phyloP scores from a whole-genome alignment of 257 asterid genomes.

The Plantago ovata region DNA sequence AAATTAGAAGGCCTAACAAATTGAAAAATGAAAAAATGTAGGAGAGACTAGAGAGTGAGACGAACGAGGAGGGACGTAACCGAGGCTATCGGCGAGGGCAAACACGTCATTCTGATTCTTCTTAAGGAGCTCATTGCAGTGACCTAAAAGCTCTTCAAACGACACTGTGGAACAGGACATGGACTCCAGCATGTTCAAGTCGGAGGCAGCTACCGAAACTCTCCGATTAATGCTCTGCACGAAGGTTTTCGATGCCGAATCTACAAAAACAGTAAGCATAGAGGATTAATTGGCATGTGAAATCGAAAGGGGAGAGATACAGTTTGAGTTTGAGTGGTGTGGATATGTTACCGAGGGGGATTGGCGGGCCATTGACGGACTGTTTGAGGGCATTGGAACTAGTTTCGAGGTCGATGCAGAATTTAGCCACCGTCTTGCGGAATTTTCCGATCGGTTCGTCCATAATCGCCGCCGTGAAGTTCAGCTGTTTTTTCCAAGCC shows the following conservation, averaged over 20 bases:
- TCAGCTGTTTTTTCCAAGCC: background rate
- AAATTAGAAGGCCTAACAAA: background rate
- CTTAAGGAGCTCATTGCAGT: constrained; percentile 77
- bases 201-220: constrained; percentile 45
- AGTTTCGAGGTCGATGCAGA: constrained; percentile 75
- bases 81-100: constrained; percentile 57
- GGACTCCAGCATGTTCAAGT: constrained; percentile 80
- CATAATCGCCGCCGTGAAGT: constrained; percentile 26
- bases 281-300: background rate
- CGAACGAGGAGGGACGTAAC: constrained; percentile 35
- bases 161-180: constrained; percentile 86
- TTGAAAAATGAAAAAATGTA: background rate
- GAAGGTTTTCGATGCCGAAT: constrained; percentile 89
- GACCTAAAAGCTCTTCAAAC: constrained; percentile 93
- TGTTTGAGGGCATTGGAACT: constrained; percentile 74
- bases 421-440: constrained; percentile 53
- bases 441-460: constrained; percentile 62
- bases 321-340: background rate
- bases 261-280: constrained; percentile 17
- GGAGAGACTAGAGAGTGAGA: background rate
- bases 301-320: background rate
- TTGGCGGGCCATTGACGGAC: constrained; percentile 82
- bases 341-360: constrained; percentile 62
- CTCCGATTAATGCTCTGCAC: constrained; percentile 62
- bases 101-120: constrained; percentile 51